A percentile compares a stretch with the other conserved stretches of the same genome.
Evolutionary conservation across 805 yeast species (phyloP).

Genomic region (Wickerhamomyces queroliae): DNA sequence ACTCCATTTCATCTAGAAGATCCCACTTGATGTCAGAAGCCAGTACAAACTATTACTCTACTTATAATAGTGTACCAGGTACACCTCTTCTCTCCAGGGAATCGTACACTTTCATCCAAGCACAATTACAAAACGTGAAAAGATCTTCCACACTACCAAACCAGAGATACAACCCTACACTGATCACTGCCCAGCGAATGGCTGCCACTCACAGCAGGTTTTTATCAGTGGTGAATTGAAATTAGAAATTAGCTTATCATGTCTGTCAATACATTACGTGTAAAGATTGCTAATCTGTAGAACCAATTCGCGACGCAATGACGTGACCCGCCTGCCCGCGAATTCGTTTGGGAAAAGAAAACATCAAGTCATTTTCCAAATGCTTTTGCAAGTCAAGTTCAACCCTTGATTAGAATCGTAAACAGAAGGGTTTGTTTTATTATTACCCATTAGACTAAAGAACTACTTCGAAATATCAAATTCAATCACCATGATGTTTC

Average conservation of each 20-base stretch:
- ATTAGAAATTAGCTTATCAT: too few relatives aligned
- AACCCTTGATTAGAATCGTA: too few relatives aligned
- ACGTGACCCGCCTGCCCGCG: too few relatives aligned
- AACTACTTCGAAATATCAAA: not conserved
- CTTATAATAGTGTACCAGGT: conserved; percentile 4
- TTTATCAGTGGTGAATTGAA: conserved; percentile 5
- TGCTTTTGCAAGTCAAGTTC: too few relatives aligned
- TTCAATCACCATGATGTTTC: not conserved
- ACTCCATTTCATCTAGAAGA: not conserved
- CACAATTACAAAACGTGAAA: conserved; percentile 8
- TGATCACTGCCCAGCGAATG: conserved; percentile 1
- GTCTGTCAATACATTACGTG: too few relatives aligned
- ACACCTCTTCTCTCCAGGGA: conserved; percentile 4
- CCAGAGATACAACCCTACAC: conserved; percentile 1
- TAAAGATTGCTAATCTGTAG: too few relatives aligned
- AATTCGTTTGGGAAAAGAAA: too few relatives aligned
- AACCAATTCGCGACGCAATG: too few relatives aligned
- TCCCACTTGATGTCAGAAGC: conserved; percentile 5
- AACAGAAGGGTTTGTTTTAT: too few relatives aligned
- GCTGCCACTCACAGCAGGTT: conserved; percentile 7
- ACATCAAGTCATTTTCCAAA: too few relatives aligned
- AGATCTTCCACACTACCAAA: conserved; percentile 15
- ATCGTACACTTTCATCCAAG: conserved; percentile 1
- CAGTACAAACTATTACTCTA: conserved; percentile 9
- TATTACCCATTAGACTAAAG: not conserved